Percentiles rank a stretch among this genome's conserved stretches.
phyloP scores from a whole-genome alignment of 202 grass and related monocot genomes.

The Digitaria exilis region DNA sequence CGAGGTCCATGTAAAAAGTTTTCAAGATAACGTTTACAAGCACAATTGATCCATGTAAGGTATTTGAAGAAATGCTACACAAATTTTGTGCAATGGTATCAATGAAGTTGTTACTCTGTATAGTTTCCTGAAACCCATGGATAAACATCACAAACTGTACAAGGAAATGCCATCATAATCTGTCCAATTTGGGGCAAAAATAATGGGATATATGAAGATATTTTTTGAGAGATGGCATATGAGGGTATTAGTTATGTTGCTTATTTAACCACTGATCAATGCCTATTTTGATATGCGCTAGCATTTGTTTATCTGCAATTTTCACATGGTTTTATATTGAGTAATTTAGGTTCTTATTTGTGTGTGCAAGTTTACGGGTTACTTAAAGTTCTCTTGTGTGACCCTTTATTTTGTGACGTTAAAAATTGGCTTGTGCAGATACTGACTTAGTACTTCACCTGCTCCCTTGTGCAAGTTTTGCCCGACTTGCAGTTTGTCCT shows the following conservation, averaged over 20 bases:
- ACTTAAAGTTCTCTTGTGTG: not conserved
- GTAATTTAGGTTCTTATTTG: not conserved
- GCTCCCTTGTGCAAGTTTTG: not conserved
- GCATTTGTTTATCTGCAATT: slow-evolving; percentile 6
- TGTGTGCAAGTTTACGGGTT: not conserved
- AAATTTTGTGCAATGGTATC: slow-evolving; percentile 3
- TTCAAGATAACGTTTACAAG: not conserved
- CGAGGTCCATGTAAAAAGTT: slow-evolving; percentile 22
- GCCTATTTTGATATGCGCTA: not conserved
- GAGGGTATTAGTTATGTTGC: slow-evolving; percentile 5
- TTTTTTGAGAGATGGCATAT: not conserved
- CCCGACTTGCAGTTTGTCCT: slow-evolving; percentile 12
- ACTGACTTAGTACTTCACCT: not conserved
- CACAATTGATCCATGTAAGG: not conserved
- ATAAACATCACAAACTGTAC: slow-evolving; percentile 5
- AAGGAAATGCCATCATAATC: not conserved
- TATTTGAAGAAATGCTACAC: slow-evolving; percentile 1
- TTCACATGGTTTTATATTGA: not conserved
- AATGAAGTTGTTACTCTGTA: slow-evolving; percentile 14
- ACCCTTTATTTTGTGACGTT: not conserved
- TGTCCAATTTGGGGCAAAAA: slow-evolving; percentile 7
- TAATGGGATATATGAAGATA: slow-evolving; percentile 13
- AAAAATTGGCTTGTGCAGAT: not conserved
- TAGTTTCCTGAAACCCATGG: slow-evolving; percentile 16
- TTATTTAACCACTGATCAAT: not conserved